Evolutionary conservation across 75 land plant species (phyloP).

Genomic region (Larix kaempferi): DNA sequence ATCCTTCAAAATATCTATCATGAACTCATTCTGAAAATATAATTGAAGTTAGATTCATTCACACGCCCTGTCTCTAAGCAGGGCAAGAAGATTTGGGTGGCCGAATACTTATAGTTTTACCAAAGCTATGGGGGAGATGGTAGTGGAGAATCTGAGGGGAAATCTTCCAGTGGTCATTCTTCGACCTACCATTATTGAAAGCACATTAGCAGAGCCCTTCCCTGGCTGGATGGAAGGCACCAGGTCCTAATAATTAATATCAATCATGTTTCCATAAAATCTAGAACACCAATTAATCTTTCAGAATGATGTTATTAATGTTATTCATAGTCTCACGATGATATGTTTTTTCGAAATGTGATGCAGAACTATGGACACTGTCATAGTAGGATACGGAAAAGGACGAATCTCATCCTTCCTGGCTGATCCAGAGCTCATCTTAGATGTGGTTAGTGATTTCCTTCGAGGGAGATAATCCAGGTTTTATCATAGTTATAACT

Average conservation of each 20-base stretch:
- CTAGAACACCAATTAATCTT: no score
- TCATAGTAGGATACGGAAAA: slow-evolving; percentile 60
- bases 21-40: no score
- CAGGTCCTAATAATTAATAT: slow-evolving; percentile 16
- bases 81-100: slow-evolving; percentile 60
- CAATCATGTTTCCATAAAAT: no score
- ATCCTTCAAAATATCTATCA: no score
- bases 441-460: slow-evolving; percentile 66
- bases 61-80: neutral
- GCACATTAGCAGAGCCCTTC: slow-evolving; percentile 51
- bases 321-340: no score
- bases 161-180: slow-evolving; percentile 45
- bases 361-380: slow-evolving; percentile 63
- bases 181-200: slow-evolving; percentile 58
- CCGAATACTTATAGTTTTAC: slow-evolving; percentile 70
- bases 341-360: neutral
- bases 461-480: no score
- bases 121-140: slow-evolving; percentile 71
- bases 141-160: slow-evolving; percentile 25
- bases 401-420: slow-evolving; percentile 54
- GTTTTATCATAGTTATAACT: no score
- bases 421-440: slow-evolving; percentile 36
- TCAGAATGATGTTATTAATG: no score
- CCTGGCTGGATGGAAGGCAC: slow-evolving; percentile 70
- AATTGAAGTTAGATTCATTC: no score